These are phyloP conservation scores for Zarea fungicola DNA, from an alignment of 2,329 filamentous ascomycete species.

Conservation along the genomic window DNA sequence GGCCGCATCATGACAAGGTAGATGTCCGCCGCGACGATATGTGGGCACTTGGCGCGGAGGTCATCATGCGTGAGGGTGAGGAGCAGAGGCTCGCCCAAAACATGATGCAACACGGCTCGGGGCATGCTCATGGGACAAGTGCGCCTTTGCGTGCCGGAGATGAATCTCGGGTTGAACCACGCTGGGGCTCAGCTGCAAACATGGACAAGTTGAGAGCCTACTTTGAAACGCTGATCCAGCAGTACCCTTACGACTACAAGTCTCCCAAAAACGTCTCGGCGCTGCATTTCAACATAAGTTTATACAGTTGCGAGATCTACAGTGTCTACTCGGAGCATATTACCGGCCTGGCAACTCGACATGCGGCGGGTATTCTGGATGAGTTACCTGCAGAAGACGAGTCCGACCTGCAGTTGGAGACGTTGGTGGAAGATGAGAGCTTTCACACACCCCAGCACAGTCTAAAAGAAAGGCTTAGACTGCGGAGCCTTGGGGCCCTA, in stretches of 20 bases:
- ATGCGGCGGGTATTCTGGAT: slow-evolving; percentile 21
- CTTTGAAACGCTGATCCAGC: slow-evolving; percentile 72
- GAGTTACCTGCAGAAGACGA: not conserved
- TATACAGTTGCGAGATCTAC: slow-evolving; percentile 79
- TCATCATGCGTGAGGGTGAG: slow-evolving; percentile 62
- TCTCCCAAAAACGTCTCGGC: slow-evolving; percentile 57
- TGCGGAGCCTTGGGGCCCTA: slow-evolving; percentile 53
- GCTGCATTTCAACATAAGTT: slow-evolving; percentile 73
- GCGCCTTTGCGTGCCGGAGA: not conserved
- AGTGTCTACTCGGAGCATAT: slow-evolving; percentile 59
- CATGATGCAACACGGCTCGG: not conserved
- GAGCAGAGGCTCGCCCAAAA: slow-evolving; percentile 17
- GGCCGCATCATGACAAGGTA: slow-evolving; percentile 37
- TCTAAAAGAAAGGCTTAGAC: slow-evolving; percentile 28
- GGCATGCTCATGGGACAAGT: no score
- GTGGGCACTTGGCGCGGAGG: slow-evolving; percentile 82
- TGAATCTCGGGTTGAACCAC: slow-evolving; percentile 5
- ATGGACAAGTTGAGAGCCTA: slow-evolving; percentile 49
- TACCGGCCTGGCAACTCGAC: slow-evolving; percentile 32
- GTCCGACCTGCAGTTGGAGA: not conserved
- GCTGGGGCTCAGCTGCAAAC: slow-evolving; percentile 43
- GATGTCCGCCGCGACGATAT: slow-evolving; percentile 65
- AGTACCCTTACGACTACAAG: slow-evolving; percentile 64
- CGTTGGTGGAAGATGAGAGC: slow-evolving; percentile 9
- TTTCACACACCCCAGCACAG: slow-evolving; percentile 6